Conservation (phyloP, 768 basidiomycete genomes). For the Mycena indigotica region DNA sequence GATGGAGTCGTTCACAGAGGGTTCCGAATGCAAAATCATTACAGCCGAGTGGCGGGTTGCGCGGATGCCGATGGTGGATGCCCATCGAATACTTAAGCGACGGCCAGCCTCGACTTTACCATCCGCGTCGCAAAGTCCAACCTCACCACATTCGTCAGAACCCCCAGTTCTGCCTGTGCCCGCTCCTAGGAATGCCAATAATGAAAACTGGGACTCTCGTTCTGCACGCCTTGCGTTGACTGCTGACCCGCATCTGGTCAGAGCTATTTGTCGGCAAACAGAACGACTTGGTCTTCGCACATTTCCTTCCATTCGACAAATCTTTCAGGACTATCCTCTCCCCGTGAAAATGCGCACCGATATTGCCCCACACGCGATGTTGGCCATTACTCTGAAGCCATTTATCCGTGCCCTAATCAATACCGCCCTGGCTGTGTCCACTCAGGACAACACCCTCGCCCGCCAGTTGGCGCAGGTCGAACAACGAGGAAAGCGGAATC, state of each 20-base stretch:
- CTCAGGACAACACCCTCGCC: conserved; percentile 32
- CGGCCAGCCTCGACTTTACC: conserved; percentile 11
- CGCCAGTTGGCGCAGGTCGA: conserved; percentile 17
- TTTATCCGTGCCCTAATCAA: conserved; percentile 41
- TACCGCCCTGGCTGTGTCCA: conserved; percentile 39
- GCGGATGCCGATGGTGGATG: conserved; percentile 35
- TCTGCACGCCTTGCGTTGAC: conserved; percentile 27
- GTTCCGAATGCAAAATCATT: conserved; percentile 27
- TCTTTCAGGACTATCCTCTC: conserved; percentile 13
- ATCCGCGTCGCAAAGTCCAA: background rate
- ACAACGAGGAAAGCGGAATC: conserved; percentile 20
- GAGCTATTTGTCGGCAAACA: conserved; percentile 34
- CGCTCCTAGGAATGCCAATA: no score
- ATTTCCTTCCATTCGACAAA: conserved; percentile 17
- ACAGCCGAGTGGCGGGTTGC: conserved; percentile 26
- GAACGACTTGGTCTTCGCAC: conserved; percentile 29
- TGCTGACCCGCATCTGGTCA: conserved; percentile 36
- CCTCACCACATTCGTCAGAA: background rate
- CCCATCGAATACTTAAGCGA: conserved; percentile 4
- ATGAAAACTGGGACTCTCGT: conserved; percentile 16
- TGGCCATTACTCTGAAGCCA: conserved; percentile 37
- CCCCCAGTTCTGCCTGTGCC: background rate
- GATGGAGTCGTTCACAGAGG: conserved; percentile 3
- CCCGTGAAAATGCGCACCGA: conserved; percentile 35
- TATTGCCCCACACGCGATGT: conserved; percentile 43